Base-by-base conservation (phyloP, 257 asterid species). In the Forsythia suspensa region DNA sequence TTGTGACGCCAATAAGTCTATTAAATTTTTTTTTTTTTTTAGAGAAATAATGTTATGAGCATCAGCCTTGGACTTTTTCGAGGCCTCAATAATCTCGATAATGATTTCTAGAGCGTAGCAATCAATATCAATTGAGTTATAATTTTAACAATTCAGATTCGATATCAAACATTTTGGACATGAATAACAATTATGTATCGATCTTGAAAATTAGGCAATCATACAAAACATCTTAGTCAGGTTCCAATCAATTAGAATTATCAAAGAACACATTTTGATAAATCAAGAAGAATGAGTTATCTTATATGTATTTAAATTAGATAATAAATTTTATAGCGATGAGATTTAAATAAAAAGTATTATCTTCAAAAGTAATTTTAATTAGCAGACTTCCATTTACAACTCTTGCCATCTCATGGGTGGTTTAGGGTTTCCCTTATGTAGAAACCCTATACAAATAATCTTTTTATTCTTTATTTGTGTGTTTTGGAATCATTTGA, bases 401-500 rank as follows among this genome's bases (percentile, higher is more conserved):
- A 55, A 7, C 4, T 55, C 6, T 55, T 55, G 29, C 65, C 65
- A 55, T 18, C 8, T 52, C 9, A 6, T 18, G 65, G 29, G 21
- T 55, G 3, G 21, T 55, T 55, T 55, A n/a, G 57, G 55, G 55
- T 46, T 48, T n/a, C 15, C 65, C 21, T 55, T 12, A 16, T 55
- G 65, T 55, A 55, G 70, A 34, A 70, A 41, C 52, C 34, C 55
- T 18, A 55, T 57, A 6, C 5, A 21, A 7, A 75, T 20, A 38
- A 24, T 61, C 11, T 36, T 18, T 39, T 63, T 40, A 10, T 42
- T 51, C 29, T 20, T 6, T 21, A 43, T 4, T 52, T 21, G 79
- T 59, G 77, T 57, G 71, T 51, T 36, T 44, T 71, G 42, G 72
- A 79, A 81, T 74, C 43, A 69, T 79, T 77, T 75, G 78, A 70